Percentiles rank a stretch among this genome's conserved stretches.
Conservation (phyloP, 176 grass and related monocot species). For the Rhipidocladum racemiflorum region DNA sequence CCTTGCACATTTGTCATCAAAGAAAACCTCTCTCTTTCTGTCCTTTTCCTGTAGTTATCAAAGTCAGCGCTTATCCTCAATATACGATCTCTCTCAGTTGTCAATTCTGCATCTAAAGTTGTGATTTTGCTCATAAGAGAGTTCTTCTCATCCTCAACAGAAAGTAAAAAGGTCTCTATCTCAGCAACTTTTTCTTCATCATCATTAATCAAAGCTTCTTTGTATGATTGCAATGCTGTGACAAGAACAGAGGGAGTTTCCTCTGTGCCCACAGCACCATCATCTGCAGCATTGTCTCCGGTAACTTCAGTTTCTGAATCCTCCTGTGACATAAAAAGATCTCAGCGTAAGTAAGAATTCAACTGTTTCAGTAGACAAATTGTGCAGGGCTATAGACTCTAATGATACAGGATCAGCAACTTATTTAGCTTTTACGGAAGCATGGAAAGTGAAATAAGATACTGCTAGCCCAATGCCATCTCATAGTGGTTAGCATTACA, state of each 20-base stretch:
- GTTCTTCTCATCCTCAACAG: slow-evolving; percentile 70
- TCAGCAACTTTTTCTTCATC: slow-evolving; percentile 57
- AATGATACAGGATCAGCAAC: background rate
- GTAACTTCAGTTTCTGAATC: slow-evolving; percentile 53
- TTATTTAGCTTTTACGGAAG: background rate
- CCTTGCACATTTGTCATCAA: slow-evolving; percentile 92
- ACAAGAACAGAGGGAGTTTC: slow-evolving; percentile 56
- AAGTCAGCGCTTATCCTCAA: slow-evolving; percentile 90
- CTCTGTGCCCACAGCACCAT: slow-evolving; percentile 35
- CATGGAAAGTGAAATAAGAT: background rate
- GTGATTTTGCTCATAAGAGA: slow-evolving; percentile 59
- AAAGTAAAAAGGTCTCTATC: slow-evolving; percentile 71
- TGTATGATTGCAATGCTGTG: slow-evolving; percentile 55
- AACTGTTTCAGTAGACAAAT: background rate
- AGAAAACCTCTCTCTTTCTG: slow-evolving; percentile 79
- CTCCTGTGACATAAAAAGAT: slow-evolving; percentile 39
- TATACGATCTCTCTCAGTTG: slow-evolving; percentile 68
- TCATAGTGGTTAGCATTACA: background rate
- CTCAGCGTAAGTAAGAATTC: slow-evolving; percentile 5
- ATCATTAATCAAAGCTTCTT: slow-evolving; percentile 66
- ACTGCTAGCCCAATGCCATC: background rate
- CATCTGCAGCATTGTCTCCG: slow-evolving; percentile 38
- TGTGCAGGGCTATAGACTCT: background rate
- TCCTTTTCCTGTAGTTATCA: slow-evolving; percentile 94
- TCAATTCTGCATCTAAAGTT: slow-evolving; percentile 55